Conservation (phyloP, 2,329 filamentous ascomycete genomes). For the Elsinoe arachidis region DNA sequence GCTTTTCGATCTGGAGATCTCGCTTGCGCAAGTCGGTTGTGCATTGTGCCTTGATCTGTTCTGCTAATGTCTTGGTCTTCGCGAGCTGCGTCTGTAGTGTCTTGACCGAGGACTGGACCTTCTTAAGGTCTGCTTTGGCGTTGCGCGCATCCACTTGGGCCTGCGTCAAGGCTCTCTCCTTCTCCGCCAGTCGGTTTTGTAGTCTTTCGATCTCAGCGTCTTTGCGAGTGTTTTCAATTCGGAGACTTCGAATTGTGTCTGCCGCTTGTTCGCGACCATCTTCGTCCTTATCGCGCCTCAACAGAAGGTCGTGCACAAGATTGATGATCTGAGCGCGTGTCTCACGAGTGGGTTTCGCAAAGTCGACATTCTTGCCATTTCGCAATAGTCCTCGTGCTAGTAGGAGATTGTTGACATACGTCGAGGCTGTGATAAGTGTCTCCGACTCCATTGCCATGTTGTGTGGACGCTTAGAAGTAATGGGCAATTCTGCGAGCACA, state of each 20-base stretch:
- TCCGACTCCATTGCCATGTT: conserved; percentile 34
- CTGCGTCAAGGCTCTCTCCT: conserved; percentile 57
- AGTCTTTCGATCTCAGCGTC: conserved; percentile 51
- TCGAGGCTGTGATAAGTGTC: conserved; percentile 52
- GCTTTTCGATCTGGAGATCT: conserved; percentile 75
- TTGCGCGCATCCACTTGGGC: conserved; percentile 65
- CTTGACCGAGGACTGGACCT: conserved; percentile 64
- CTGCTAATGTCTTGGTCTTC: conserved; percentile 67
- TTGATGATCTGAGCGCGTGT: conserved; percentile 85
- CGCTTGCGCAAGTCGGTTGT: conserved; percentile 85
- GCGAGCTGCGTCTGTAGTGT: conserved; percentile 76
- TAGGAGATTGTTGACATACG: conserved; percentile 57
- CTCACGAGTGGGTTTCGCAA: conserved; percentile 56
- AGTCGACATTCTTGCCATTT: conserved; percentile 68
- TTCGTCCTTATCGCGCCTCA: conserved; percentile 87
- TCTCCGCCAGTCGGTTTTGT: conserved; percentile 41
- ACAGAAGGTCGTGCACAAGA: conserved; percentile 84
- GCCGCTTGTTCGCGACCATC: conserved; percentile 79
- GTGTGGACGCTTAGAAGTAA: neutral
- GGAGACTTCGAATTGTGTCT: conserved; percentile 64
- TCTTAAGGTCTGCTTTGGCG: conserved; percentile 72
- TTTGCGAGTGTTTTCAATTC: conserved; percentile 66
- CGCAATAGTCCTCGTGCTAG: conserved; percentile 55
- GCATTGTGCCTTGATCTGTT: conserved; percentile 78
- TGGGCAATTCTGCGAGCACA: neutral